Evolutionary conservation across 768 basidiomycete species (phyloP), one percentile per base, ranked within the genome.

Genomic region (Hericium coralloides): DNA sequence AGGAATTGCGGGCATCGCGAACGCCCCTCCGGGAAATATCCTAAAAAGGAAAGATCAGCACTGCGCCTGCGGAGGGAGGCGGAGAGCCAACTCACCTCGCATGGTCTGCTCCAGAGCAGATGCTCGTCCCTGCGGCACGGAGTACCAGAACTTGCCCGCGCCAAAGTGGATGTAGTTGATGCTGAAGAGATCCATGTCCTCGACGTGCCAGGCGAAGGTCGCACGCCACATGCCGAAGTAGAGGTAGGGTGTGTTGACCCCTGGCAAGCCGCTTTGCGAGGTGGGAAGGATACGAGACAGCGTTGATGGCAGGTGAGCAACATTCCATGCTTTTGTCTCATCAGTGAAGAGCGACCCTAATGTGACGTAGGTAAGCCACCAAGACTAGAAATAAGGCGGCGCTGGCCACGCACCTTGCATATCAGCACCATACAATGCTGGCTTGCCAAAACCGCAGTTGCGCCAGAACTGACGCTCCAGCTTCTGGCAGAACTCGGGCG

Each of bases 211-310:
- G 0, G 94, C 92, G 71, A 98, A 98, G 0, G 93, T 93, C 22
- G 95, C 95, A 52, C 94, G 79, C 97, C 97, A 99, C 95, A 98
- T 98, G 61, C 97, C 97, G 68, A 95, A 98, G 71, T 98, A 98
- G 2, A 98, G 80, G 68, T 98, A 98, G 0, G 95, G 95, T 2
- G 93, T 87, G 66, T 98, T 98, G 50, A 99, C 97, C 9, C 97
- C 97, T 0, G 95, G 95, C 25, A 99, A 74, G 41, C 85, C 81
- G 53, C 85, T 80, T 39, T 76, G 73, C 7, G 84, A 77, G 12
- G 80, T 67, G 0, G 89, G 89, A 0, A 92, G 73, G 25, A 97
- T 74, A 3, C 93, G 84, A 10, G 87, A 84, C 22, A 99, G 80
- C 2, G 92, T 79, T 39, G 95, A 97, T 31, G 87, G 87, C 12